phyloP scores from a whole-genome alignment of 73 alveolate genomes.

The Chromera velia region DNA sequence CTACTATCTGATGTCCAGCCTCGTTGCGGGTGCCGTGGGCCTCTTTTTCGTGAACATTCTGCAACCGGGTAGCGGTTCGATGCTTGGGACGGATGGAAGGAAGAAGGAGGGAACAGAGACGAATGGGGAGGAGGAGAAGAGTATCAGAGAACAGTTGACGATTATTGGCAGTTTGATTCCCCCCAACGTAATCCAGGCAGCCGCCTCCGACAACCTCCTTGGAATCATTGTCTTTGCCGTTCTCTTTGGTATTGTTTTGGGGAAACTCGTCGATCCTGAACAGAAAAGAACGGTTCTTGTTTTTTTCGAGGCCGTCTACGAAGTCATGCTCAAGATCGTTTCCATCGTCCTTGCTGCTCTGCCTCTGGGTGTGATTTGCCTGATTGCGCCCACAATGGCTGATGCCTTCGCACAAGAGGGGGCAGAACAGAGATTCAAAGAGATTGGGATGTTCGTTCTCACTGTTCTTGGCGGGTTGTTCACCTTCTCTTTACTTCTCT shows the following conservation, averaged over 20 bases:
- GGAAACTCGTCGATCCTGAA: too few relatives aligned
- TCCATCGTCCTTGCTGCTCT: not conserved
- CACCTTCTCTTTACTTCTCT: too few relatives aligned
- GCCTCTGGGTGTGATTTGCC: not conserved
- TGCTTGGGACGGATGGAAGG: not conserved
- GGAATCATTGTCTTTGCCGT: not conserved
- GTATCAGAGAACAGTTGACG: not conserved
- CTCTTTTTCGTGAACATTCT: not conserved
- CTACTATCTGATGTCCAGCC: not conserved
- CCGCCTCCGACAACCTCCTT: not conserved
- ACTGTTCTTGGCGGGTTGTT: too few relatives aligned
- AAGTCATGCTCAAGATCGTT: not conserved
- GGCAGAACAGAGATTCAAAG: too few relatives aligned
- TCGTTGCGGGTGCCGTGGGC: not conserved
- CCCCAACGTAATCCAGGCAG: not conserved
- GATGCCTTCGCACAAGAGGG: not conserved
- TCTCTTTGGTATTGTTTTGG: too few relatives aligned
- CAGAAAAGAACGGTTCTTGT: too few relatives aligned
- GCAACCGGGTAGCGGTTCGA: not conserved
- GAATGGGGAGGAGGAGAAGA: not conserved
- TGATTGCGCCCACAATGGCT: not conserved
- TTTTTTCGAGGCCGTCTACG: not conserved
- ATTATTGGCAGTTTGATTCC: not conserved
- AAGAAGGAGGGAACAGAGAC: not conserved
- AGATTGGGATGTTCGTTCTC: too few relatives aligned